Evolutionary conservation across 2,329 filamentous ascomycete species (phyloP), one percentile per base, ranked within the genome.

Genomic region (Aspergillus ochraceus): DNA sequence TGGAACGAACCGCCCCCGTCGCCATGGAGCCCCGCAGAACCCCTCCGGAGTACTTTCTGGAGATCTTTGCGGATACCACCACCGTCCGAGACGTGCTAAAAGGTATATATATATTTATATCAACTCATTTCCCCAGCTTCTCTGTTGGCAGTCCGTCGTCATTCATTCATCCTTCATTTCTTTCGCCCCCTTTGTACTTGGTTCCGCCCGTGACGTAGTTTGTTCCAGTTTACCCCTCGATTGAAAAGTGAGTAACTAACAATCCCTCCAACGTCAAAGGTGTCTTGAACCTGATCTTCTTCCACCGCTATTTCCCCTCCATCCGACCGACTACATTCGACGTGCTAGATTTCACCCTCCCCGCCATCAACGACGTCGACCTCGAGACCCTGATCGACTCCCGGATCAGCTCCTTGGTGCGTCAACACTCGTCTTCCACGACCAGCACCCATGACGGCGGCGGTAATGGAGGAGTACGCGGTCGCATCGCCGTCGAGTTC

Each of bases 211-310:
- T 42, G 17, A 17, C 36, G 36, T 42, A 42, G 14, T 29, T 36
- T 11, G 32, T 10, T 14, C 32, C 4, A 14, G 10, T 36, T 36
- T 36, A 12, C 32, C 32, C 32, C 32, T 36, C 32, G 32, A 36
- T 36, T 29, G 26, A 29, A 29, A 29, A 29, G 26, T 29, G 6
- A 24, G 8, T 22, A 10, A 26, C 50, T 29, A 10, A 46, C 39
- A 22, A 45, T 54, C 5, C 6, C 45, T 49, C 42, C 5, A 22
- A 19, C 30, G 10, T 11, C n/a, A n/a, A 70, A 96, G 94, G 90
- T 64, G 90, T 97, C 74, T 85, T 98, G 53, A 93, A 97, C 77
- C 96, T 93, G 54, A 97, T 98, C 76, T 99, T 98, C 86, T 98
- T 98, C 84, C 93, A 97, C 81, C 90, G 95, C 72, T 96, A 94